Base-by-base conservation (phyloP, 176 grass and related monocot species). In the Puccinellia tenuiflora region DNA sequence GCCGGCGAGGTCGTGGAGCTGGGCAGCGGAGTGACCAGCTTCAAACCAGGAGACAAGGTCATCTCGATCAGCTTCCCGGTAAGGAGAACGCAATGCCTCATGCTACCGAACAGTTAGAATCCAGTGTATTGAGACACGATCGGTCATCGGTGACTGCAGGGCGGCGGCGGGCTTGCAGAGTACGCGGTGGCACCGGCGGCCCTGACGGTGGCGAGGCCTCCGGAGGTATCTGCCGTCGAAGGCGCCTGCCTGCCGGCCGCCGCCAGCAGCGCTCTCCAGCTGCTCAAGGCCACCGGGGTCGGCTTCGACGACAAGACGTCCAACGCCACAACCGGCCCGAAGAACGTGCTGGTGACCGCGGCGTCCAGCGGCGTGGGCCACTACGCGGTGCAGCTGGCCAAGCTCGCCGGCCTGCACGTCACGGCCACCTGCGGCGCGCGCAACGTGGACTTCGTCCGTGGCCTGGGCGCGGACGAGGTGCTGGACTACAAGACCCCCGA, bases 281-380 rank as follows among this genome's bases (percentile, higher is more conserved):
- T 89, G 10, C 88, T 97, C 15, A 97, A 91, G 87, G 51, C 69
- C 5, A 79, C 86, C 0, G 81, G 92, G 1, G 17, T 87, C 45
- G 71, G 70, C 61, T 92, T 97, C 56, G 90, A 94, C 53, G 85
- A 65, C 17, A 25, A 8, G 20, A 29, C 62, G 25, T 71, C 71
- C 75, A 35, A 33, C 57, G 37, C 31, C 56, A 24, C n/a, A n/a
- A n/a, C 12, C 38, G 52, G 37, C 4, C 76, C 86, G 3, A 83
- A 78, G 68, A 93, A 88, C 65, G 78, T 88, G 46, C 82, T 97
- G 33, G 84, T 97, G n/a, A 97, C 95, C 20, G 95, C 92, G 2
- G 95, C 95, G 3, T 98, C 95, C 0, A 92, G 92, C 53, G 95
- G 95, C 33, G 92, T 98, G 2, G 95, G 92, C 18, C 92, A 93